Base-by-base conservation (phyloP, 371 early-diverging fungal genomes). In the Mortierella sp. region DNA sequence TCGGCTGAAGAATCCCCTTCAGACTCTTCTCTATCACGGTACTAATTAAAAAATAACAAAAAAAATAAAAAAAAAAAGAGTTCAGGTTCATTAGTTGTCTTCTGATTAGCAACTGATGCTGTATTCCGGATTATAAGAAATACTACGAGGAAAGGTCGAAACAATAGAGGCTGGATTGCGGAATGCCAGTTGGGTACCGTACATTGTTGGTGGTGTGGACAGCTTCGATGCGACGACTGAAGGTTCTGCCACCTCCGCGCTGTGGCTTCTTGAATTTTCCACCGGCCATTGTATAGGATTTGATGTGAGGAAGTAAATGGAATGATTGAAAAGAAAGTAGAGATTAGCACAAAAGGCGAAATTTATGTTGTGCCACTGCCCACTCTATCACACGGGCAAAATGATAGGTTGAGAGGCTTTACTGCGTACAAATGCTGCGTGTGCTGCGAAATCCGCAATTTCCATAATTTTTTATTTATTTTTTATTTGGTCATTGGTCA, bases 181-280 rank as follows among this genome's bases (percentile, higher is more conserved):
- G 59, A 55, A 55, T 55, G 55, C 16, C 16, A 39, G 28, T 24
- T 26, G 3, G 28, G 28, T 55, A 55, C 59, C 12, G 68, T 77
- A 77, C 77, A 64, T 72, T 64, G 35, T 58, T 77, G 57, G 65
- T 37, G 65, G 83, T 66, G 71, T 76, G 78, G 58, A 81, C 69
- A 65, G 84, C 71, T 77, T 83, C 70, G 70, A 81, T 77, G 75
- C 76, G 75, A 67, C 83, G 86, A 63, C 85, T 81, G 72, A 84
- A 86, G 68, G 83, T 78, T 52, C 87, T 76, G 26, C 85, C 84
- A 45, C 87, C 87, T 62, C 87, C 87, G 43, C 87, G 86, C 70
- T 86, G 84, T 24, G 85, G 80, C 76, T 85, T 86, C 73, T 75
- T 81, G 73, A 75, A 81, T 65, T 81, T 81, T 65, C 83, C 83